Evolutionary conservation across 1,284 basidiomycete genomes (phyloP), one percentile per base, ranked within the genome.

Genomic region (Fomitopsis schrenkii): DNA sequence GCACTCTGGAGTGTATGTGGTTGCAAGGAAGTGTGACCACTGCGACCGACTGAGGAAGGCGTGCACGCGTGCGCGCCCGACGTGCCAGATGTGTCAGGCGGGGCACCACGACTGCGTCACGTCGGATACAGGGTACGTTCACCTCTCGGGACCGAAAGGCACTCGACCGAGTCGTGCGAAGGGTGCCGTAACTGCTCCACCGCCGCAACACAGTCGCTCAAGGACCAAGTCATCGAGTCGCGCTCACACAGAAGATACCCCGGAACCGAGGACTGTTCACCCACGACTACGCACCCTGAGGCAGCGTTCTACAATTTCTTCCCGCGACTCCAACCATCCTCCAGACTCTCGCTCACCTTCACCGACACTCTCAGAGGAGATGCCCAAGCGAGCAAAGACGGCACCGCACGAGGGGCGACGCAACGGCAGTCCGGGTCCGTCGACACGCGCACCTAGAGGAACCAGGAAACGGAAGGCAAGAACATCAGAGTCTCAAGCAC

Each of bases 21-120:
- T 63, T 22, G 33, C 57, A 9, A 50, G 6, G 26, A 46, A 59
- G 19, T 63, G 62, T 46, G 53, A 61, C 36, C 28, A 42, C n/a
- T 63, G 62, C 56, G 26, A 40, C 22, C 12, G 41, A 9, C 45
- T 46, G 5, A 30, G 50, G 40, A 55, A 63, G 45, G 55, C 45
- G 10, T 63, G 62, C 52, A 50, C 59, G 17, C 62, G 62, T 22
- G 36, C 55, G 26, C 56, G 56, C 6, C 62, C 62, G n/a, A 38
- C 50, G 15, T 63, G 62, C 50, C 38, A 15, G 28, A 56, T 30
- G 44, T 63, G 62, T 40, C n/a, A 33, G 22, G 38, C 28, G 1
- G 28, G 26, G 5, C 38, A 40, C 17, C 41, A 42, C 22, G 12
- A 36, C 19, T 63, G 62, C 46, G 44, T n/a, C 10, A 52, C 48